Evolutionary conservation across 2,329 filamentous ascomycete genomes (phyloP).

Genomic region (Dothideomycetes sp.): DNA sequence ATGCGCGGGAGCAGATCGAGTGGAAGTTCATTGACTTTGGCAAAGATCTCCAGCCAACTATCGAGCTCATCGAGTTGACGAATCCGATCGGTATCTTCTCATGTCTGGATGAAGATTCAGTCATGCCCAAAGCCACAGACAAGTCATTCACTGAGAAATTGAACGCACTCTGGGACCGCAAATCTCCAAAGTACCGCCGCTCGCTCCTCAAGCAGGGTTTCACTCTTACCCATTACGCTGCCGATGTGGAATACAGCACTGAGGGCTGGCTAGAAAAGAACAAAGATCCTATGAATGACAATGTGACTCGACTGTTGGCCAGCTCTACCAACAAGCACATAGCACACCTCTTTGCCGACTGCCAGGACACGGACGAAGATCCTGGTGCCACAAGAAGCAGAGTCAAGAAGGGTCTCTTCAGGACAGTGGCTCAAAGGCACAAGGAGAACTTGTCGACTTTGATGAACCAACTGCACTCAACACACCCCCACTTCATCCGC

Average conservation of each 20-base stretch:
- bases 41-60: conserved; percentile 91
- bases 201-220: conserved; percentile 87
- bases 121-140: conserved; percentile 98
- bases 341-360: conserved; percentile 78
- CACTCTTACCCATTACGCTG: conserved; percentile 91
- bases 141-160: conserved; percentile 95
- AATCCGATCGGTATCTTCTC: conserved; percentile 99
- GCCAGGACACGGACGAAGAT: conserved; percentile 71
- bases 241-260: conserved; percentile 94
- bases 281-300: conserved; percentile 96
- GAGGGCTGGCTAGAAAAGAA: conserved; percentile 97
- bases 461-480: conserved; percentile 89
- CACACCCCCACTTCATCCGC: conserved; percentile 94
- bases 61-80: conserved; percentile 88
- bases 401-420: conserved; percentile 94
- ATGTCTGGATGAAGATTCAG: conserved; percentile 91
- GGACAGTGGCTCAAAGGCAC: conserved; percentile 91
- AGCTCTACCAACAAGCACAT: conserved; percentile 75
- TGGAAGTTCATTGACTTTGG: conserved; percentile 99
- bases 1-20: conserved; percentile 93
- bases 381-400: conserved; percentile 58
- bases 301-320: conserved; percentile 80
- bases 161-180: conserved; percentile 94
- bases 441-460: conserved; percentile 97
- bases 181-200: conserved; percentile 83